Base-by-base conservation (phyloP, 2,329 filamentous ascomycete species). In the Colletotrichum costaricense region DNA sequence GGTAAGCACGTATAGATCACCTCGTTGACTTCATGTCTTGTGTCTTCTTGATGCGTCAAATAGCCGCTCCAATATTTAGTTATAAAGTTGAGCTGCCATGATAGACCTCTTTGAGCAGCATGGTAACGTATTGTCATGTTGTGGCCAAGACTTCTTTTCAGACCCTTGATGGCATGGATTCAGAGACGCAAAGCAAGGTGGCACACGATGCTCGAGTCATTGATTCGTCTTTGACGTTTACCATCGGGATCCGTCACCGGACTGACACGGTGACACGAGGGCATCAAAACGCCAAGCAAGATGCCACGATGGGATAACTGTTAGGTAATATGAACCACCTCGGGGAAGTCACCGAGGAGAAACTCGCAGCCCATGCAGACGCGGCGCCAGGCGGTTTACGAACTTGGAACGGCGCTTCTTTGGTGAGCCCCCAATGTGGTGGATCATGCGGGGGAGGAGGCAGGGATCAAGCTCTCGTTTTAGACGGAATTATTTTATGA, bases 401-500 rank as follows among this genome's bases (percentile, higher is more conserved):
- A 22, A 42, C 52, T 46, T 19, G 49, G 49, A 56, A 28, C 30
- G 52, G 52, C 33, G 16, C 63, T 56, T 49, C 35, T 19, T n/a
- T 26, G 38, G 22, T 57, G 63, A 56, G 35, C 6, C 63, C 49
- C 49, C 30, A 8, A 56, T 63, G 52, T 33, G 24, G 63, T 65
- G 63, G 63, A 65, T 65, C 63, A 57, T 65, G 63, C 63, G 63
- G 63, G 63, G 63, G n/a, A 63, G 12, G 24, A 19, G 26, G 16
- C 63, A 65, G 63, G 63, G 63, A 42, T 65, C 49, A 42, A 42
- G 52, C 14, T 22, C 16, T 22, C 63, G 14, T 26, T 35, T 56
- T 56, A 6, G 49, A 65, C 30, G 14, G 16, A n/a, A 11, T 57
- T n/a, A 56, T 56, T 19, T 16, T 5, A 24, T 56, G 16, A 38